phyloP scores from a whole-genome alignment of 2,329 filamentous ascomycete genomes.

The Xenosphaeropsis pyriputrescens region DNA sequence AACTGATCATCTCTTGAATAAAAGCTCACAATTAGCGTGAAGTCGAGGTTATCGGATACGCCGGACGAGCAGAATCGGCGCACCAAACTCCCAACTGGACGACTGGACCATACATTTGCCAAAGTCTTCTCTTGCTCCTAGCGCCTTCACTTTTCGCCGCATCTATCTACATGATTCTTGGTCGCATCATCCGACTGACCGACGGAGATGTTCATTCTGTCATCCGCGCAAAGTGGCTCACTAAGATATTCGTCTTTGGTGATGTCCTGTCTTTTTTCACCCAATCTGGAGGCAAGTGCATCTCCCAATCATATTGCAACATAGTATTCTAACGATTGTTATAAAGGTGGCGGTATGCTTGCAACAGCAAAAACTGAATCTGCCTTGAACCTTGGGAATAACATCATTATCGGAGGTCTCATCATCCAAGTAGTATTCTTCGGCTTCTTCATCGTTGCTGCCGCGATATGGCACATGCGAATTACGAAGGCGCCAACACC shows the following conservation, averaged over 20 bases:
- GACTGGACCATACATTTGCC: slow-evolving; percentile 16
- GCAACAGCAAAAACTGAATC: slow-evolving; percentile 11
- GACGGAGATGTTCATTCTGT: slow-evolving; percentile 17
- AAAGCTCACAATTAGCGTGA: background rate
- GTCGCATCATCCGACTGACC: slow-evolving; percentile 18
- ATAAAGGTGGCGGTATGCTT: slow-evolving; percentile 10
- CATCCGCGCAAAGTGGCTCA: slow-evolving; percentile 17
- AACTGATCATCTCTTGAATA: background rate
- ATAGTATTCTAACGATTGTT: background rate
- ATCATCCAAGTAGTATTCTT: slow-evolving; percentile 35
- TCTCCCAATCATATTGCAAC: background rate
- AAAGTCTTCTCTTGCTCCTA: slow-evolving; percentile 22
- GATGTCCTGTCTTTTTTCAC: slow-evolving; percentile 25
- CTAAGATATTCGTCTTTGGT: slow-evolving; percentile 25
- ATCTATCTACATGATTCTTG: slow-evolving; percentile 23
- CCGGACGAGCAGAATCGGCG: slow-evolving; percentile 2
- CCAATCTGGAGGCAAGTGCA: slow-evolving; percentile 12
- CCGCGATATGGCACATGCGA: slow-evolving; percentile 6
- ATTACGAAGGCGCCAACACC: slow-evolving; percentile 4
- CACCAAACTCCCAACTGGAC: slow-evolving; percentile 2
- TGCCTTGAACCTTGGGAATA: slow-evolving; percentile 17
- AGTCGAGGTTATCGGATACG: slow-evolving; percentile 8
- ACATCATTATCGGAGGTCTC: slow-evolving; percentile 30
- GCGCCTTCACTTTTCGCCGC: slow-evolving; percentile 21
- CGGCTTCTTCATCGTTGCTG: slow-evolving; percentile 26